Base-by-base conservation (phyloP, 2,329 filamentous ascomycete genomes). In the Epichloe scottii region DNA sequence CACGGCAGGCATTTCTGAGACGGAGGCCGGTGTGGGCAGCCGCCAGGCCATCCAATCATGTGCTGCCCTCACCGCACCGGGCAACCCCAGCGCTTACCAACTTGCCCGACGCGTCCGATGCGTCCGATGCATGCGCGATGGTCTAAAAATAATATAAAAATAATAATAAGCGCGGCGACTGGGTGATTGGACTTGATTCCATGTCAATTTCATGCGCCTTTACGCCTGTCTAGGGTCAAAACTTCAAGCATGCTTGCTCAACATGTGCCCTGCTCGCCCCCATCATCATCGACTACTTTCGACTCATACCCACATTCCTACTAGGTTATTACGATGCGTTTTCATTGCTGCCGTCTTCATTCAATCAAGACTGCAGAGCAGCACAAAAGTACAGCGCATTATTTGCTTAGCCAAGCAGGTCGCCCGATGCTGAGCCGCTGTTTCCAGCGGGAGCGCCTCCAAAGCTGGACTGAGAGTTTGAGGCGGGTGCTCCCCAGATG, bases 401-500 rank as follows among this genome's bases (percentile, higher is more conserved):
- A 12, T 19, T 47, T 26, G 14, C 49, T 65, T 64, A 71, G 30
- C 74, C 74, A 40, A 78, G 70, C 53, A 78, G 60, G 61, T 78
- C 75, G 51, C 72, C 71, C 45, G 76, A 64, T 19, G 64, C 66
- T 53, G 67, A 65, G 6, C 71, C 73, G 50, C 60, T 59, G 42
- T 63, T 60, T 19, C 49, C 41, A 46, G 60, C 60, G 23, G 63
- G 53, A 39, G 56, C 57, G 53, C 60, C 54, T 46, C 58, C 58
- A 48, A 57, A 57, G 4, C 60, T 56, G 1, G 66, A 58, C 55
- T 68, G 63, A n/a, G 60, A 51, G 5, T 62, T 48, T 57, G 72
- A 54, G 46, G 81, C 74, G 15, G 85, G 76, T 0, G 87, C 79
- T 17, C 91, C 93, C 89, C 94, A 98, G 56, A 98, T 88, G 7